Evolutionary conservation across 495 filamentous ascomycete genomes (phyloP), one percentile per base, ranked within the genome.

Genomic region (Rostrohypoxylon terebratum): DNA sequence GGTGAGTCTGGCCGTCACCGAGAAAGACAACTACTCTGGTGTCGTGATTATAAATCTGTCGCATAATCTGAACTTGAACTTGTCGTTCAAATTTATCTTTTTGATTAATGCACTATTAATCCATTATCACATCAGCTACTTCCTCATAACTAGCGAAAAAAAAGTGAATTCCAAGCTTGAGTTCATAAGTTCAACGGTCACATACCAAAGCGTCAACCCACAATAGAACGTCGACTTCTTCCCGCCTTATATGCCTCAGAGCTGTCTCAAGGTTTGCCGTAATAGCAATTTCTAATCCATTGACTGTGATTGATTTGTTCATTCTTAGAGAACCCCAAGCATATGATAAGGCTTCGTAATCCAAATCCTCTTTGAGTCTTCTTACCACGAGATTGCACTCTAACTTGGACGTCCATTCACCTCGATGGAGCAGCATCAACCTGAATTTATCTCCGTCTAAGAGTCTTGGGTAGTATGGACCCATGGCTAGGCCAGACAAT

Each of bases 11-110:
- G 21, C 50, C 50, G 7, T 54, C 8, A n/a, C 50, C 50, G 13
- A 54, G 50, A n/a, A 54, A 54, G 21, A 33, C 21, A 14, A 54
- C 11, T n/a, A 54, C 21, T 1, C 20, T 31, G n/a, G 50, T 3
- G 13, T 23, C 50, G 6, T 33, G 4, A 9, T 9, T 54, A 11
- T 33, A 54, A 13, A 54, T 54, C 4, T 54, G 0, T 33, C 50
- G 50, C 50, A 54, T 54, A 11, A 54, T 54, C 10, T 54, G 50
- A 14, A 31, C 50, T 54, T 54, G 50, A 33, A 25, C 21, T n/a
- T 54, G 2, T 33, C 50, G 21, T 25, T 54, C 50, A 4, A 33
- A 33, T 13, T 10, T 38, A 54, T 54, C 25, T 14, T 14, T 6
- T 31, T 54, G 50, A 9, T 54, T 33, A 14, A 54, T 54, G 13